Evolutionary conservation across 208 protist species (phyloP), one percentile per base, ranked within the genome.

Genomic region (Angomonas ambiguus): DNA sequence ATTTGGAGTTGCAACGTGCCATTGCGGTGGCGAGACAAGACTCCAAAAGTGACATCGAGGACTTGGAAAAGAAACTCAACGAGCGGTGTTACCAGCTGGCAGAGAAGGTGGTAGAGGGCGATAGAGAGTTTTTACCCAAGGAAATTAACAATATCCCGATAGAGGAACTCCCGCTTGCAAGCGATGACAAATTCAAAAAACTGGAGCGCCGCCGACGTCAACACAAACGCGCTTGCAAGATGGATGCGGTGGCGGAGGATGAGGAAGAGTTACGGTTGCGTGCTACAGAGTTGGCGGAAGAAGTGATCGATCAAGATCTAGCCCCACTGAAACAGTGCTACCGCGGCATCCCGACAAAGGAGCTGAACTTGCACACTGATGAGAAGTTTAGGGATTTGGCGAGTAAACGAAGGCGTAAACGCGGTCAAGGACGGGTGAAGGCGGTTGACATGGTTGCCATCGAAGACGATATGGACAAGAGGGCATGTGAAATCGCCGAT

Each of bases 401-500:
- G 3, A 73, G 56, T 24, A 75, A 76, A 55, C 72, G 78, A 2
- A 77, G 83, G 2, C 33, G 62, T 8, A 60, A 58, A 25, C 73
- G 72, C 30, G 69, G 69, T 8, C 51, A 77, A 32, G 74, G 72
- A 10, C 53, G 64, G 25, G 76, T 83, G 30, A 69, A 79, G 41
- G 65, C 84, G 27, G 61, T 74, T 8, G 79, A 91, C 30, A 77
- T 88, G 71, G 70, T 71, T 0, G 74, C 75, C 63, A 75, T 95
- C 28, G 79, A 91, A 71, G 82, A 88, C 53, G 79, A 83, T 35
- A 90, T 95, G 77, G 76, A 95, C 65, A 66, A 64, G 41, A 73
- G 84, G 25, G 87, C 77, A 30, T 81, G 71, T 58, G 78, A 93
- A 72, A 91, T 95, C 53, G 85, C 81, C 48, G 81, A 95, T 51